Evolutionary conservation across 2,329 filamentous ascomycete species (phyloP), one percentile per base, ranked within the genome.

Genomic region (Fonsecaea nubica): DNA sequence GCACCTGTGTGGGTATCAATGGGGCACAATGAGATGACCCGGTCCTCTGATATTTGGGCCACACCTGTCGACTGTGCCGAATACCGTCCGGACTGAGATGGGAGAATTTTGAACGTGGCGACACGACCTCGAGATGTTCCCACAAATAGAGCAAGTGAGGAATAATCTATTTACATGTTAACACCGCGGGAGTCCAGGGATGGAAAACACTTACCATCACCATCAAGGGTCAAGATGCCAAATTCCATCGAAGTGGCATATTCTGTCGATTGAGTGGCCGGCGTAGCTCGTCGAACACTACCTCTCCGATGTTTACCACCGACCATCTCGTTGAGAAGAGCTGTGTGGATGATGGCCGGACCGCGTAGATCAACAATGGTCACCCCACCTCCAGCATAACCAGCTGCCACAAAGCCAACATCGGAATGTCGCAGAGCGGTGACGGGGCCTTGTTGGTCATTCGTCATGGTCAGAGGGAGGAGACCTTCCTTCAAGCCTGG

Each of bases 141-240:
- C 1, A 96, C 91, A 72, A 98, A 96, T 71, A 95, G 91, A 65
- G 90, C 88, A 64, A 99, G 96, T 74, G 93, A 97, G 1, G 95
- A 98, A 76, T 96, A 99, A 70, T 92, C 86, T 84, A 63, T 7
- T 35, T 18, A 15, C 12, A 36, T 18, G 63, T 81, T 66, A 80
- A 8, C 18, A 18, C 25, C 35, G n/a, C 35, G 50, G 1, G 33
- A 8, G 57, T 25, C 13, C 60, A 12, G 13, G 38, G 25, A 18
- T 35, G 25, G 13, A 36, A 9, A n/a, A 25, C 15, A 53, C 76
- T 72, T 78, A 85, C 82, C 89, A 75, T 98, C 94, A n/a, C 90
- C 91, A 52, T 98, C 95, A 3, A 97, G 81, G 2, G 91, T 96
- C 88, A 99, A 90, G 55, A 97, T 92, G 61, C 92, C 92, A 80